These are phyloP conservation scores for Tricholoma saponaceum DNA, from an alignment of 768 basidiomycete species.

Conservation along the genomic window DNA sequence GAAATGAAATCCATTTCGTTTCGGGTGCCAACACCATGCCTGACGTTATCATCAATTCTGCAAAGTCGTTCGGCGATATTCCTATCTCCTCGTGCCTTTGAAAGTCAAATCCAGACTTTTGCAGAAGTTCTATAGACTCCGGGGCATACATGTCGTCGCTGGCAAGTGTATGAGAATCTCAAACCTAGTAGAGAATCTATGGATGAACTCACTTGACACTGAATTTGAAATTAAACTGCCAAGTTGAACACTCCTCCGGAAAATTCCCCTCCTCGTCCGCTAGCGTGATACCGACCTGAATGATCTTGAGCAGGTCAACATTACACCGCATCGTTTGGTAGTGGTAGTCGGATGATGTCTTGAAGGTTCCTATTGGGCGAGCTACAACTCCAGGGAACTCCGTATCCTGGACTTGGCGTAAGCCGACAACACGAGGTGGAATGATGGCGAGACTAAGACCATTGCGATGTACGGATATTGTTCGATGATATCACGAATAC, in stretches of 20 bases:
- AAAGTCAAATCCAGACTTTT: conserved; percentile 95
- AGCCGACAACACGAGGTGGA: conserved; percentile 19
- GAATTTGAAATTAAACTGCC: conserved; percentile 99
- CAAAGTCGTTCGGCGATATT: conserved; percentile 90
- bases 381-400: conserved; percentile 99
- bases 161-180: conserved; percentile 2
- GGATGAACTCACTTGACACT: conserved; percentile 66
- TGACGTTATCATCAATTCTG: conserved; percentile 94
- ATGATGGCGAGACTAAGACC: conserved; percentile 45
- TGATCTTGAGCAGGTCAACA: conserved; percentile 96
- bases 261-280: conserved; percentile 92
- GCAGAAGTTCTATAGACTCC: conserved; percentile 92
- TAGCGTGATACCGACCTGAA: conserved; percentile 94
- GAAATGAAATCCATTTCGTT: conserved; percentile 96
- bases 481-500: conserved; percentile 83
- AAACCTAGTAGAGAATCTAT: not conserved
- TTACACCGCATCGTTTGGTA: conserved; percentile 99
- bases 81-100: conserved; percentile 90
- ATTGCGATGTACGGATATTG: conserved; percentile 93
- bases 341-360: conserved; percentile 96
- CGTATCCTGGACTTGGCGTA: conserved; percentile 67
- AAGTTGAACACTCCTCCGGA: conserved; percentile 87
- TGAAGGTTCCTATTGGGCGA: conserved; percentile 93
- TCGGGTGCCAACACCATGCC: conserved; percentile 87
- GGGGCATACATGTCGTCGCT: conserved; percentile 99